Base-by-base conservation (phyloP, 1,139 yeast species). In the Saccharomyces pastorianus region DNA sequence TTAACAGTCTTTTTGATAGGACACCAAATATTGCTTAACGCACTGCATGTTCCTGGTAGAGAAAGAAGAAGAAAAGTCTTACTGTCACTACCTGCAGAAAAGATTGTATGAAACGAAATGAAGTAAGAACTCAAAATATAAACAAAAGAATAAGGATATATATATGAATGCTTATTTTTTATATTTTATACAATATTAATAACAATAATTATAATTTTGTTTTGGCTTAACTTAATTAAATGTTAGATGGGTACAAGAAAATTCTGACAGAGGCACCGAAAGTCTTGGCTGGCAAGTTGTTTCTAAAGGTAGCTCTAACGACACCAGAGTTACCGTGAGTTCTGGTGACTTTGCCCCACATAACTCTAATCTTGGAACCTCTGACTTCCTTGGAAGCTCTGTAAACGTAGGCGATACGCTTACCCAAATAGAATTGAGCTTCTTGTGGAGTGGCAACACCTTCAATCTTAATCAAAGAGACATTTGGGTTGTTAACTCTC, bases 171-270 rank as follows among this genome's bases (percentile, higher is more conserved):
- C 44, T 38, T 38, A 17, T 38, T 38, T 38, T 38, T 50, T 41
- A 41, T 50, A 42, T 46, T 41, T 34, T 50, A 32, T 46, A 38
- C 44, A 38, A 38, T 38, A 38, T 38, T 38, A 38, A 38, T 38
- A 38, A 38, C 27, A 26, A 44, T 17, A 23, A 20, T 44, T 11
- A 42, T 53, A 28, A 28, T 47, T 29, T n/a, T 34, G 17, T 50
- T 46, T 51, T 47, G 50, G 47, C 48, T 44, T 52, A 55, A 58
- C 65, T 56, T 56, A 60, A 68, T 88, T 91, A 93, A 86, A 93
- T 93, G 95, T 87, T 91, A 71, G 98, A 91, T 81, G 99, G 99
- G 89, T 93, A 91, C 80, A 91, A 91, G 96, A 93, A 89, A 83
- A 93, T 85, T 84, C 99, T 89, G 77, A 93, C 98, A 68, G 96